These are phyloP conservation scores for Hippophae gyantsensis DNA, from an alignment of 306 rosid species.

Conservation along the genomic window DNA sequence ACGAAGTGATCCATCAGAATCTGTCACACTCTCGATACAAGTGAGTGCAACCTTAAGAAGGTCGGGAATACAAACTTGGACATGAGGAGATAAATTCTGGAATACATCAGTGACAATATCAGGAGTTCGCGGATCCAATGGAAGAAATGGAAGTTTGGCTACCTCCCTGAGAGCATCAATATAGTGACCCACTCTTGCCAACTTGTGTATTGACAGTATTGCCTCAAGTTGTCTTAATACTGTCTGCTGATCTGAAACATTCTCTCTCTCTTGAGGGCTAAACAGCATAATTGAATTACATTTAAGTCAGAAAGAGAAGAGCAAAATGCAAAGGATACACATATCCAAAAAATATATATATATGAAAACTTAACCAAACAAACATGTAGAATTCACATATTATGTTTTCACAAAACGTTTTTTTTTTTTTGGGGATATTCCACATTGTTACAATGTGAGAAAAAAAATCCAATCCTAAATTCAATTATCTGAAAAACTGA, in stretches of 20 bases:
- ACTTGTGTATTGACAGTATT: slow-evolving; percentile 72
- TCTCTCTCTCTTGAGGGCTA: slow-evolving; percentile 86
- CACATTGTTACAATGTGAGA: too few species aligned
- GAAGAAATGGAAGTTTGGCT: slow-evolving; percentile 85
- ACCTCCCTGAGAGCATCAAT: slow-evolving; percentile 84
- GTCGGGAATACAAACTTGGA: slow-evolving; percentile 90
- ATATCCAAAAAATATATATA: background rate
- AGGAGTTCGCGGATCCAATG: slow-evolving; percentile 79
- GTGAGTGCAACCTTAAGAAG: slow-evolving; percentile 82
- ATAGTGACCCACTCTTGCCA: slow-evolving; percentile 64
- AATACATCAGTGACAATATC: slow-evolving; percentile 54
- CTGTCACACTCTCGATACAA: slow-evolving; percentile 75
- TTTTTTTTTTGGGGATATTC: too few species aligned
- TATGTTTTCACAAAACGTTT: too few species aligned
- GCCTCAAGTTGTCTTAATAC: slow-evolving; percentile 94
- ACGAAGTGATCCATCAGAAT: slow-evolving; percentile 87
- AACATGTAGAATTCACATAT: background rate
- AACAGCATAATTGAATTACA: slow-evolving; percentile 19
- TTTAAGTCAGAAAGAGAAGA: slow-evolving; percentile 6
- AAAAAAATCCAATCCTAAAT: too few species aligned
- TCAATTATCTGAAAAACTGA: too few species aligned
- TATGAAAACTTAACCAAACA: background rate
- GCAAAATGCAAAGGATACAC: slow-evolving; percentile 1
- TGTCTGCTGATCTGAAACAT: slow-evolving; percentile 72
- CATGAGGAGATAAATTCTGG: slow-evolving; percentile 73